Conservation (phyloP, 352 stramenopile species). For the Peronospora tabacina region DNA sequence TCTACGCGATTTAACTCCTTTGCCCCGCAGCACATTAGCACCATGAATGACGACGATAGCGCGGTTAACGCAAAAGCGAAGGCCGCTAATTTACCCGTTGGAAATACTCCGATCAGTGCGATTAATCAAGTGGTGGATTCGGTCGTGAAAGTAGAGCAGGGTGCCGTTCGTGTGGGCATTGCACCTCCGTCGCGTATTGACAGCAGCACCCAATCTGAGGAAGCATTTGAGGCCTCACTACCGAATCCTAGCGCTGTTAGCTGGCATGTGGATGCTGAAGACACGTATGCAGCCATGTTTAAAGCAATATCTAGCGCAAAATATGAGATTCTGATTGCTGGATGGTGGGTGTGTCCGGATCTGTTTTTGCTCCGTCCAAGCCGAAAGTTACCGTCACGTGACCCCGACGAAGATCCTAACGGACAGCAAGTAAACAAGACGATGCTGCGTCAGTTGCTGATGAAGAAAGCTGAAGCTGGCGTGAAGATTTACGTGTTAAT, state of each 20-base stretch:
- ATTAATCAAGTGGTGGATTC: conserved; percentile 33
- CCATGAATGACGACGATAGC: conserved; percentile 29
- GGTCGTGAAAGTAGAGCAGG: conserved; percentile 27
- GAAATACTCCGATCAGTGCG: conserved; percentile 9
- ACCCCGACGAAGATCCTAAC: conserved; percentile 22
- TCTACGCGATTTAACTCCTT: conserved; percentile 76
- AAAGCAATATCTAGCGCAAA: conserved; percentile 82
- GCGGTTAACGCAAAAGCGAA: conserved; percentile 28
- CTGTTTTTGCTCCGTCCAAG: conserved; percentile 69
- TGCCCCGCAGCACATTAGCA: conserved; percentile 52
- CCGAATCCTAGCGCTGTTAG: conserved; percentile 53
- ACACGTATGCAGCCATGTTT: conserved; percentile 82
- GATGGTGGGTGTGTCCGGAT: conserved; percentile 86
- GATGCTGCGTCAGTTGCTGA: conserved; percentile 65
- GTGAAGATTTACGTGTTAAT: conserved; percentile 89
- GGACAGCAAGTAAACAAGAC: conserved; percentile 53
- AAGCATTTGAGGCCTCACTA: conserved; percentile 37
- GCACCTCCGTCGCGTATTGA: conserved; percentile 30
- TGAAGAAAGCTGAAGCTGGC: conserved; percentile 68
- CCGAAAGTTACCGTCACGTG: conserved; percentile 39
- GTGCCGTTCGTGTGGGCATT: conserved; percentile 17
- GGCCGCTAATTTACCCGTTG: conserved; percentile 13
- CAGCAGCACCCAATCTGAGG: conserved; percentile 54
- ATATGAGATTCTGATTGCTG: conserved; percentile 86
- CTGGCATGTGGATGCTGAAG: conserved; percentile 83